Percentiles rank a stretch among this genome's conserved stretches.
These are phyloP conservation scores for Monosporozyma siamensis DNA, from an alignment of 805 yeast species.

Conservation along the genomic window DNA sequence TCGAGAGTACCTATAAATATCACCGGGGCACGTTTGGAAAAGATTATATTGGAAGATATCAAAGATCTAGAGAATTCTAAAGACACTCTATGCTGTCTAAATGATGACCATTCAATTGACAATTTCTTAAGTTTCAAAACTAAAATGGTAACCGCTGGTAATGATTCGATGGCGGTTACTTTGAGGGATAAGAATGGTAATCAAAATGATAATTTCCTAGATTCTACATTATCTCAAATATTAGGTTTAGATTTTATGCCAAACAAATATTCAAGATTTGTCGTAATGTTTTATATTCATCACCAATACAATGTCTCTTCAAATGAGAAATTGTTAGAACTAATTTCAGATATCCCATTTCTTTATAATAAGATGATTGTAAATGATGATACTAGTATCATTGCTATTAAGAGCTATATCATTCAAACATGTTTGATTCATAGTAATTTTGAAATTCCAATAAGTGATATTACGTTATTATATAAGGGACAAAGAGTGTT, in stretches of 20 bases:
- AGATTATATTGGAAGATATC: slow-evolving; percentile 11
- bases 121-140: slow-evolving; percentile 19
- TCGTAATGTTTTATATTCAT: slow-evolving; percentile 23
- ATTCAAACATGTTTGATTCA: slow-evolving; percentile 18
- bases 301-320: slow-evolving; percentile 6
- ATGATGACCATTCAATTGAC: slow-evolving; percentile 9
- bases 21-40: slow-evolving; percentile 13
- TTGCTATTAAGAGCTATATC: slow-evolving; percentile 21
- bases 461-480: slow-evolving; percentile 17
- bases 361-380: slow-evolving; percentile 21
- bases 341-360: slow-evolving; percentile 12
- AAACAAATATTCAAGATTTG: slow-evolving; percentile 20
- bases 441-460: slow-evolving; percentile 9
- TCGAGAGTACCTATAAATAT: slow-evolving; percentile 7
- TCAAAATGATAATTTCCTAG: slow-evolving; percentile 11
- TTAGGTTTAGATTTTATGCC: slow-evolving; percentile 33
- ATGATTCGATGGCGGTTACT: slow-evolving; percentile 5
- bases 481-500: slow-evolving; percentile 18
- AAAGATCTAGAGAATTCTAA: slow-evolving; percentile 12
- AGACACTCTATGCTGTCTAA: slow-evolving; percentile 11
- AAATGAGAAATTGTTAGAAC: slow-evolving; percentile 7
- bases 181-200: slow-evolving; percentile 11
- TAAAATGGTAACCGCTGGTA: slow-evolving; percentile 19
- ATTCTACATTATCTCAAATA: slow-evolving; percentile 20
- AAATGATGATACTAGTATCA: slow-evolving; percentile 18